These are phyloP conservation scores for Leishmania mexicana DNA, from an alignment of 208 protist genomes.

Conservation along the genomic window DNA sequence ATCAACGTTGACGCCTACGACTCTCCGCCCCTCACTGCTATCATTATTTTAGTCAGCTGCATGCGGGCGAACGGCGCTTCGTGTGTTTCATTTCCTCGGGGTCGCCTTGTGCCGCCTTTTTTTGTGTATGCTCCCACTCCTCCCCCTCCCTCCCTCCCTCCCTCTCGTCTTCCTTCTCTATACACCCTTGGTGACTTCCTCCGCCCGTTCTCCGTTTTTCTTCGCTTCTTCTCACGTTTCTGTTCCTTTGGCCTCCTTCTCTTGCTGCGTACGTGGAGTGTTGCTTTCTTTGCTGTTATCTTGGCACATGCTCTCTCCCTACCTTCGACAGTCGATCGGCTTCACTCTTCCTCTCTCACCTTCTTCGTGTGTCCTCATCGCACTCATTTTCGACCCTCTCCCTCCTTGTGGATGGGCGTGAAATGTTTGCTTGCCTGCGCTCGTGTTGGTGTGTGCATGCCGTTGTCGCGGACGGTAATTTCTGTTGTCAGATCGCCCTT, in stretches of 20 bases:
- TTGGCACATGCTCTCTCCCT: background rate
- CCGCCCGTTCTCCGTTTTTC: background rate
- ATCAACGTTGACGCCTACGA: background rate
- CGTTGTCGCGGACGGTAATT: background rate
- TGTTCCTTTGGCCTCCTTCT: background rate
- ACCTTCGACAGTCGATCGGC: background rate
- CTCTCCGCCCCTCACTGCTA: background rate
- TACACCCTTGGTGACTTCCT: background rate
- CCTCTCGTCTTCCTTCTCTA: background rate
- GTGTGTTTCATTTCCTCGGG: background rate
- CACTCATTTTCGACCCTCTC: background rate
- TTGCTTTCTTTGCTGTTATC: background rate
- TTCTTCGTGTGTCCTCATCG: background rate
- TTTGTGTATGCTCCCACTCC: background rate
- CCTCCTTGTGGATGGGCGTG: background rate
- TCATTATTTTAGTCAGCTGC: background rate
- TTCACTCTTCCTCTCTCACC: background rate
- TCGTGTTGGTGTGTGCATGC: constrained; percentile 6
- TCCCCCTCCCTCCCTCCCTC: background rate
- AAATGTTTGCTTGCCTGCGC: background rate
- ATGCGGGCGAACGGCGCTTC: background rate
- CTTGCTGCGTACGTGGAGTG: background rate
- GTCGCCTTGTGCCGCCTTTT: background rate
- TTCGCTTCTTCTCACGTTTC: background rate
- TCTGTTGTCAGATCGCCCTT: background rate